phyloP scores from a whole-genome alignment of 495 filamentous ascomycete genomes.

The Staphylotrichum longicolle region DNA sequence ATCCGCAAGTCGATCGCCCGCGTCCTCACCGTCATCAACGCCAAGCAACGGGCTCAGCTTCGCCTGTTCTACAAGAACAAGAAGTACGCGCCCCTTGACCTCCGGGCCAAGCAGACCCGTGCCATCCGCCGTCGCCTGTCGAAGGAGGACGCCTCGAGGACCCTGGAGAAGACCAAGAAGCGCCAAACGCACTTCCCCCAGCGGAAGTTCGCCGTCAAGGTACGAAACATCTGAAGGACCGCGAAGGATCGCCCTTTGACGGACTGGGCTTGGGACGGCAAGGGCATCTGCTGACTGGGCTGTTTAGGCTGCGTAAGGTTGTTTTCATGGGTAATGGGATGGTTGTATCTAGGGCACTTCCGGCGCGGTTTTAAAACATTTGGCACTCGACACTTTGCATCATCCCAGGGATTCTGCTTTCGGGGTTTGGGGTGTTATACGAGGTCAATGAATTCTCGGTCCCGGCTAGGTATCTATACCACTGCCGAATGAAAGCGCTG shows the following conservation, averaged over 20 bases:
- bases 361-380: conserved; percentile 38
- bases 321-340: conserved; percentile 31
- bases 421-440: conserved; percentile 38
- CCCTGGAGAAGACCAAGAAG: conserved; percentile 92
- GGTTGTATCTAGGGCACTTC: conserved; percentile 36
- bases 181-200: conserved; percentile 92
- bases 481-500: conserved; percentile 39
- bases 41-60: conserved; percentile 95
- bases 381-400: conserved; percentile 39
- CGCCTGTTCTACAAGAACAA: conserved; percentile 99
- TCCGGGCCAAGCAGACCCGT: conserved; percentile 94
- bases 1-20: conserved; percentile 99
- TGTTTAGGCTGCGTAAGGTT: conserved; percentile 30
- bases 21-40: conserved; percentile 98
- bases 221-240: conserved; percentile 37
- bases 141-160: conserved; percentile 76
- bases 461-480: conserved; percentile 37
- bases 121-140: conserved; percentile 90
- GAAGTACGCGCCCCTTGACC: conserved; percentile 97
- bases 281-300: conserved; percentile 27
- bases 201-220: conserved; percentile 98
- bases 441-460: conserved; percentile 37
- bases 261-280: no score
- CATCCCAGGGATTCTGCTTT: conserved; percentile 40
- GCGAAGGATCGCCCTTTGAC: not conserved